Evolutionary conservation across 2,329 filamentous ascomycete species (phyloP), one percentile per base, ranked within the genome.

Genomic region (Byssothecium circinans): DNA sequence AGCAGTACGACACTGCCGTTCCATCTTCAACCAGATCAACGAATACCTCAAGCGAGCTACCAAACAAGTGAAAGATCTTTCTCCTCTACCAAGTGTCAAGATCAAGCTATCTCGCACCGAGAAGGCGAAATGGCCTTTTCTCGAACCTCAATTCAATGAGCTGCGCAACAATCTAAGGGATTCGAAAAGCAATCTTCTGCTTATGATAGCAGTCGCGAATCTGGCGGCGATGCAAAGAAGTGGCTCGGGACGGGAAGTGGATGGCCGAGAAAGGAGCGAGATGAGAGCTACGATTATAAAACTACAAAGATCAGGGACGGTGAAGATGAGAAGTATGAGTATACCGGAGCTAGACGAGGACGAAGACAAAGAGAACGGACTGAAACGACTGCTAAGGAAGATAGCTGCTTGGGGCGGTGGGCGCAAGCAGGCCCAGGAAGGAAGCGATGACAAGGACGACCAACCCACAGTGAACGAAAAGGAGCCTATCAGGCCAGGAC

Each of bases 111-210:
- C 48, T 0, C 18, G 20, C 6, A 37, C 29, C 0, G 47, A 51
- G 11, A 41, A 34, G 5, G 51, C 51, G 1, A 53, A 51, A 45
- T 53, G 47, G 51, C 51, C 51, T 2, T 53, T 53, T 15, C 18
- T 53, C 4, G 47, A 51, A 11, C 47, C 47, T 1, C 41, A 50
- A 4, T 50, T 53, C 18, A 25, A 45, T 25, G 47, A 53, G 3
- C 2, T 53, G 8, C 43, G 44, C 8, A 43, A 30, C 22, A 40
- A 53, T 19, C 33, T 53, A 2, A 23, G 45, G 17, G 44, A 50
- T 25, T 34, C 47, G 3, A 53, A 53, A 14, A 17, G 17, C 0
- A 53, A 50, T 34, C 41, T 53, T 7, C 8, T 51, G 2, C 12
- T 53, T 3, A 50, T 51, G 47, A 29, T 51, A 14, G 33, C 41